These are phyloP conservation scores for Stephania japonica DNA, from an alignment of 164 flowering plant species.

Conservation along the genomic window DNA sequence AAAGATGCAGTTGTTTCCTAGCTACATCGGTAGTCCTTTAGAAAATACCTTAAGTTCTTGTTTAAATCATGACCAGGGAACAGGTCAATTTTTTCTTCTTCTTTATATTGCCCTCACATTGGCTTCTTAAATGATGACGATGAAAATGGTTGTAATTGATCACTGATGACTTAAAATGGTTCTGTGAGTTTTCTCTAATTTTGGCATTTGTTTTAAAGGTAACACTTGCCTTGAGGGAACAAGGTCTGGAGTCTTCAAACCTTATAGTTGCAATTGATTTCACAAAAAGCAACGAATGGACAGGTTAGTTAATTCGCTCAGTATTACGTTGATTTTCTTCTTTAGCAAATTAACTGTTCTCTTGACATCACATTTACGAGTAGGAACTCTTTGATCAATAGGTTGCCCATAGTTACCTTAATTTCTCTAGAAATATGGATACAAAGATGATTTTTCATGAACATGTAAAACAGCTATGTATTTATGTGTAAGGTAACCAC, in stretches of 20 bases:
- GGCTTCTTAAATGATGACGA: not conserved
- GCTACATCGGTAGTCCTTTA: no score
- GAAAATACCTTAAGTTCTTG: no score
- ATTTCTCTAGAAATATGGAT: no score
- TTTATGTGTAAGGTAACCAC: no score
- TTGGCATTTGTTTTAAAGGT: conserved; percentile 32
- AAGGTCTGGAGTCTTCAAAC: conserved; percentile 74
- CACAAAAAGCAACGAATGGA: conserved; percentile 83
- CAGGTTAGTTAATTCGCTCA: conserved; percentile 41
- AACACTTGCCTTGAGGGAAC: conserved; percentile 43
- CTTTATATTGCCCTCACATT: no score
- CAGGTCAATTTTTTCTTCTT: no score
- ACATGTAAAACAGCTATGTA: not conserved
- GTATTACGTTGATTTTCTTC: not conserved
- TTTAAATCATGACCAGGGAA: no score
- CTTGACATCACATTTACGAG: not conserved
- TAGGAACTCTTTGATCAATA: not conserved
- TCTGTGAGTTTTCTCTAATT: not conserved
- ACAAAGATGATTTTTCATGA: not conserved
- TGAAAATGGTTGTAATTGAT: not conserved
- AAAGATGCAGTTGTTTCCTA: no score
- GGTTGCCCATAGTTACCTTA: no score
- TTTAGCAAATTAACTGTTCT: not conserved
- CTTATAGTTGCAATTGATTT: conserved; percentile 72
- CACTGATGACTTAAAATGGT: not conserved